Conservation (phyloP, 805 yeast species). For the Candida nemodendra region DNA sequence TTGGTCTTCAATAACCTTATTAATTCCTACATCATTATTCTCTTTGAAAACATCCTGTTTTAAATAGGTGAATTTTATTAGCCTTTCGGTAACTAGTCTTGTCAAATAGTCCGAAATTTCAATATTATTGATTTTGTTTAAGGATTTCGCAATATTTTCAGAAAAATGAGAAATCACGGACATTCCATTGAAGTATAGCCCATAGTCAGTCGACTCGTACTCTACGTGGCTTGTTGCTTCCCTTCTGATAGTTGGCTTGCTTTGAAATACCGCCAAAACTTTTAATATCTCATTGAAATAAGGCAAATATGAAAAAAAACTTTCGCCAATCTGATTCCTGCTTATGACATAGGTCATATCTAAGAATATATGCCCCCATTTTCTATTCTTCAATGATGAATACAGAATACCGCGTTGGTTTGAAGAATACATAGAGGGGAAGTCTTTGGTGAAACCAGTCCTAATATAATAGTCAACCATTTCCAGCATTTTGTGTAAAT, state of each 20-base stretch:
- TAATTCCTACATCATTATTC: slow-evolving; percentile 1
- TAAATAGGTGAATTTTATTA: slow-evolving; percentile 13
- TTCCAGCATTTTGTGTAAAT: slow-evolving; percentile 59
- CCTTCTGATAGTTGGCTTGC: slow-evolving; percentile 69
- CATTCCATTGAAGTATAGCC: slow-evolving; percentile 64
- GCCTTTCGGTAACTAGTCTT: slow-evolving; percentile 11
- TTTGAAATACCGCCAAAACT: slow-evolving; percentile 68
- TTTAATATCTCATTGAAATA: slow-evolving; percentile 63
- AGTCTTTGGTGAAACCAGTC: slow-evolving; percentile 37
- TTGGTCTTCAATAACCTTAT: slow-evolving; percentile 20
- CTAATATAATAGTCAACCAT: slow-evolving; percentile 64
- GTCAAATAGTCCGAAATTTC: slow-evolving; percentile 10
- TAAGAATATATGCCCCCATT: slow-evolving; percentile 75
- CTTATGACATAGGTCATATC: slow-evolving; percentile 78
- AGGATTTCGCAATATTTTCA: slow-evolving; percentile 50
- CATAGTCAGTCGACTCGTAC: slow-evolving; percentile 84
- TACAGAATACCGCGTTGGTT: slow-evolving; percentile 37
- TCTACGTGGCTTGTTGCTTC: slow-evolving; percentile 83
- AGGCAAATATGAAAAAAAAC: slow-evolving; percentile 42
- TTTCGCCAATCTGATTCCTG: slow-evolving; percentile 56
- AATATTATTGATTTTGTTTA: slow-evolving; percentile 26
- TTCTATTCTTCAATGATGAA: slow-evolving; percentile 57
- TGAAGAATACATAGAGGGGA: slow-evolving; percentile 40
- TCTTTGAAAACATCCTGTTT: slow-evolving; percentile 9
- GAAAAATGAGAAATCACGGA: slow-evolving; percentile 66